phyloP scores from a whole-genome alignment of 805 yeast genomes.

The Pichia membranifaciens region DNA sequence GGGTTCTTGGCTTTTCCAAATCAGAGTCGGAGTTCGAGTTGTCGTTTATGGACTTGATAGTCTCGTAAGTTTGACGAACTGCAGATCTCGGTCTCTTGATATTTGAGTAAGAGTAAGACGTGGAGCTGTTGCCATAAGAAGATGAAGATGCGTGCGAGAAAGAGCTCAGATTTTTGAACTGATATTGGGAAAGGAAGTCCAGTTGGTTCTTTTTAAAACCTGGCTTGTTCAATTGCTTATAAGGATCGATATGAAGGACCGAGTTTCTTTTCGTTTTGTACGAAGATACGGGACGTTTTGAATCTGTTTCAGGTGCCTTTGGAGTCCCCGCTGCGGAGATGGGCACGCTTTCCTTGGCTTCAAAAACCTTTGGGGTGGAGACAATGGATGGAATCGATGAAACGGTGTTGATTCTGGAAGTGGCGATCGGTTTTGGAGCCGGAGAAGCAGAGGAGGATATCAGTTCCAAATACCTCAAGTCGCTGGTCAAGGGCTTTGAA shows the following conservation, averaged over 20 bases:
- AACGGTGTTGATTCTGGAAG: background rate
- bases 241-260: constrained; percentile 41
- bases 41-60: constrained; percentile 13
- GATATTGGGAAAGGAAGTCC: constrained; percentile 49
- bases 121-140: constrained; percentile 11
- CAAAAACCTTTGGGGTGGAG: background rate
- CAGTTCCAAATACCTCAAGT: constrained; percentile 12
- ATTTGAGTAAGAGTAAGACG: constrained; percentile 1
- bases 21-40: constrained; percentile 26
- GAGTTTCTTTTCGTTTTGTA: constrained; percentile 7
- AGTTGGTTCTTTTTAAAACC: constrained; percentile 45
- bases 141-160: background rate
- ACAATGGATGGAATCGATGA: background rate
- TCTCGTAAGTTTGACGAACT: constrained; percentile 5
- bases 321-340: too few relatives aligned
- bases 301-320: background rate
- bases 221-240: constrained; percentile 37
- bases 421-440: background rate
- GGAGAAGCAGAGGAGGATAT: constrained; percentile 5
- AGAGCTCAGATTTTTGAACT: constrained; percentile 20
- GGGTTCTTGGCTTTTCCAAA: constrained; percentile 52
- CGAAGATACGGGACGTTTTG: background rate
- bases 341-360: too few relatives aligned
- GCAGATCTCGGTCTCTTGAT: constrained; percentile 4
- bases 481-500: constrained; percentile 15